phyloP scores from a whole-genome alignment of 345 rosid genomes.

The Ricinus communis region DNA sequence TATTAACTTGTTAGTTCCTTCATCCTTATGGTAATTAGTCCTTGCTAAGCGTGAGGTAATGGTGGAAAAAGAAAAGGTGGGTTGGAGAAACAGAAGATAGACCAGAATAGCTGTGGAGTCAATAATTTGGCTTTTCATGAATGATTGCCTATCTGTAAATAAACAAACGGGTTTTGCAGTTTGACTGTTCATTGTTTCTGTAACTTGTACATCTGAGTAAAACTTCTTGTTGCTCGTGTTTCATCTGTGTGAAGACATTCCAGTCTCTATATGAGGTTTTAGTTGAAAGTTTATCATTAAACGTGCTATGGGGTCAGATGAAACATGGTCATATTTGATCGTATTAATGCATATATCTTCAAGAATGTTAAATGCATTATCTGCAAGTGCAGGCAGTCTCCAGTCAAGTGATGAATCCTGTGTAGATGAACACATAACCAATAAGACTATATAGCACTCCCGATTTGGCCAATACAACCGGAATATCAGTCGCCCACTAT shows the following conservation, averaged over 20 bases:
- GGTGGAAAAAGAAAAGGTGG: not conserved
- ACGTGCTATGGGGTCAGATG: not conserved
- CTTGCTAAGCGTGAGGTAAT: not conserved
- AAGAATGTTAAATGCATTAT: no score
- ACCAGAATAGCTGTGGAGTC: not conserved
- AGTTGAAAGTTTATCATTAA: not conserved
- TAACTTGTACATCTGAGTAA: slow-evolving; percentile 3
- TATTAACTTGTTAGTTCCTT: not conserved
- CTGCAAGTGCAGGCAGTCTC: no score
- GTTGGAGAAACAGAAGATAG: not conserved
- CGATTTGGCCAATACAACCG: no score
- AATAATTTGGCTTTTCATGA: not conserved
- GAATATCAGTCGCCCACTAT: no score
- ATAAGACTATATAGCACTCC: no score
- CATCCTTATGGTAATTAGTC: not conserved
- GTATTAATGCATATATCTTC: no score
- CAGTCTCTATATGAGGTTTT: no score
- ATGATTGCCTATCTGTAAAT: not conserved
- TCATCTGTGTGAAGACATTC: not conserved
- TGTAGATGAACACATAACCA: no score
- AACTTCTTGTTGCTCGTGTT: not conserved
- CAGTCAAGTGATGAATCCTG: no score
- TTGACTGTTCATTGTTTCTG: not conserved
- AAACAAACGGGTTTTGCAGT: not conserved
- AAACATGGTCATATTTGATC: not conserved